Evolutionary conservation across 129 eudicot genomes (phyloP), one percentile per base, ranked within the genome.

Genomic region (Lactuca saligna): DNA sequence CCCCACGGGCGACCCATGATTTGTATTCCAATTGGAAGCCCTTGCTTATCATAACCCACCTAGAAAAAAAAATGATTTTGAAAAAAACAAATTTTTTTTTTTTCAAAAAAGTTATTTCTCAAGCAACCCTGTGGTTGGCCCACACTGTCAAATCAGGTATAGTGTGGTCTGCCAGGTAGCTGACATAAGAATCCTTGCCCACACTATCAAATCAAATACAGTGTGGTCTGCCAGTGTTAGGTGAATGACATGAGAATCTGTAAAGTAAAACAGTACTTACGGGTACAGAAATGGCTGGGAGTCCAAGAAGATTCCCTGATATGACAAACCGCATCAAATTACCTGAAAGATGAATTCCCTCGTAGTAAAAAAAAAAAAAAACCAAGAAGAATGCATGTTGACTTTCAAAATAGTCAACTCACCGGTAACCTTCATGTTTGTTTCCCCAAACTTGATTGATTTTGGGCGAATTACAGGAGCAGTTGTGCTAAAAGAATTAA

Each of bases 1-100:
- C 82, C 83, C 98, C 98, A 88, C 25, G 98, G 98, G 16, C 89
- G 89, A 20, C 98, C 98, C 29, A 91, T 80, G 61, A 91, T 74
- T 78, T 88, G 97, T 49, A 91, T 70, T 42, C 97, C 98, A 8
- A 92, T 88, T 17, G 96, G 96, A 75, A 92, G 96, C 63, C 98
- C 98, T 74, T 92, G 82, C 73, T 92, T 92, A 73, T 92, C 98
- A 78, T 92, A 92, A 44, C 96, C 98, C 57, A 92, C 78, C 98
- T 92, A 73, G 54, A 42, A 14, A 53, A 38, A 68, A 53, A 15
- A 29, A 32, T 7, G 64, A 12, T 69, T 35, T 68, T 25, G 6
- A 35, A 35, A 35, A 35, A 35, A 35, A 35, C 1, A 35, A 34
- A 0, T 4, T 4, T 35, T 35, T 35, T 4, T 4, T 3, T 35